Base-by-base conservation (phyloP, 169 alveolate species). In the Theileria sp. region DNA sequence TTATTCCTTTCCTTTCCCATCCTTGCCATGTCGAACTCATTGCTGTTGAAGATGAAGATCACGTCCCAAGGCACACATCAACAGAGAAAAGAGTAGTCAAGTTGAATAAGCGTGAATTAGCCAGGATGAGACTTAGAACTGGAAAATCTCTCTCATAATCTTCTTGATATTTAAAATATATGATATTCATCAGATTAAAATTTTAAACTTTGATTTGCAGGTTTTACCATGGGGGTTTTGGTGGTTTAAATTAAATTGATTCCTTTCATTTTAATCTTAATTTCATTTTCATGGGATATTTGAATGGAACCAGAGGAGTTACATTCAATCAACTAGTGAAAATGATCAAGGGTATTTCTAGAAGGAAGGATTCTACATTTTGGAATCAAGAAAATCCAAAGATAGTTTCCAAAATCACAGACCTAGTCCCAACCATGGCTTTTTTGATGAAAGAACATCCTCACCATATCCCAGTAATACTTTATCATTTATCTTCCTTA, bases 11-110 rank as follows among this genome's bases (percentile, higher is more conserved):
- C 88, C 94, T 94, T 86, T 92, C 96, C 50, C 93, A 90, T 51
- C 97, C 98, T 5, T 95, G 97, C 86, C 96, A 95, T 86, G 88
- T 95, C 71, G 96, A 95, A 87, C 76, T 95, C 56, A 92, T 95
- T 68, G 95, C 95, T 49, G 91, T 87, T 50, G 97, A 94, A 87
- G 80, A 92, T 38, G 93, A 87, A 60, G 92, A 92, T 75, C 85
- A 81, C 50, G 96, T 93, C 15, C 94, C 92, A 60, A 87, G 93
- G 82, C 93, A 93, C 51, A 77, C 85, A 38, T 75, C 60, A 15
- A 77, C 84, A 30, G 89, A 81, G 56, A 83, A 74, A 34, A 90
- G 86, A 79, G 89, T 74, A 60, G 82, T 92, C 50, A 92, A 91
- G 85, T 82, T 93, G 68, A 92, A 89, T 74, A 88, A 88, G 92